phyloP scores from a whole-genome alignment of 2,329 filamentous ascomycete species.

The Tolypocladium pustulatum region DNA sequence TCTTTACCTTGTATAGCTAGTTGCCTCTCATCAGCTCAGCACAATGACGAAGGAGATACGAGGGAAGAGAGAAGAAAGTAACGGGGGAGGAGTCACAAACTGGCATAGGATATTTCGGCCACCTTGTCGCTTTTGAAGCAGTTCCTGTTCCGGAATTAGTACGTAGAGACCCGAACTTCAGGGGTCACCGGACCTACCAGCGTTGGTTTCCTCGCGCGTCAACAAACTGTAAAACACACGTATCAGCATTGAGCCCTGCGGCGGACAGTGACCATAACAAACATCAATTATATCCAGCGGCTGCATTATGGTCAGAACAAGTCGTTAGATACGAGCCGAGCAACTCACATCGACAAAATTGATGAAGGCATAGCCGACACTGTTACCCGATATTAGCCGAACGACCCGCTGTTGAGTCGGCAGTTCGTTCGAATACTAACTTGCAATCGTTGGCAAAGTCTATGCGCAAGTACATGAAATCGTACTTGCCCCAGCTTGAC shows the following conservation, averaged over 20 bases:
- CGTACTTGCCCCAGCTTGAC: conserved; percentile 71
- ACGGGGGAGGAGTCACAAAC: conserved; percentile 29
- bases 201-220: conserved; percentile 58
- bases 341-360: conserved; percentile 72
- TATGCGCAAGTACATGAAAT: conserved; percentile 92
- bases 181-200: conserved; percentile 38
- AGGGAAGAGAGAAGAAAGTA: neutral
- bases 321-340: neutral
- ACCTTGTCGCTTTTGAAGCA: conserved; percentile 77
- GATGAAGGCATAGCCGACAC: conserved; percentile 94
- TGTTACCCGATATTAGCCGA: conserved; percentile 22
- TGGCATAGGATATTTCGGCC: conserved; percentile 91
- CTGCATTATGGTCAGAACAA: conserved; percentile 33
- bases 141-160: conserved; percentile 41
- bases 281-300: conserved; percentile 65
- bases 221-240: conserved; percentile 47
- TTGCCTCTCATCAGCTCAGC: conserved; percentile 13
- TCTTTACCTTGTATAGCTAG: conserved; percentile 85
- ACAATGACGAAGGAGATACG: neutral
- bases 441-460: conserved; percentile 79
- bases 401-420: neutral
- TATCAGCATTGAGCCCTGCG: conserved; percentile 7
- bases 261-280: conserved; percentile 16
- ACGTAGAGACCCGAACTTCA: neutral
- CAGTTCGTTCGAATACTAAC: conserved; percentile 34